Percentiles rank a stretch among this genome's conserved stretches.
phyloP scores from a whole-genome alignment of 495 filamentous ascomycete genomes.

The Entonaema liquescens region DNA sequence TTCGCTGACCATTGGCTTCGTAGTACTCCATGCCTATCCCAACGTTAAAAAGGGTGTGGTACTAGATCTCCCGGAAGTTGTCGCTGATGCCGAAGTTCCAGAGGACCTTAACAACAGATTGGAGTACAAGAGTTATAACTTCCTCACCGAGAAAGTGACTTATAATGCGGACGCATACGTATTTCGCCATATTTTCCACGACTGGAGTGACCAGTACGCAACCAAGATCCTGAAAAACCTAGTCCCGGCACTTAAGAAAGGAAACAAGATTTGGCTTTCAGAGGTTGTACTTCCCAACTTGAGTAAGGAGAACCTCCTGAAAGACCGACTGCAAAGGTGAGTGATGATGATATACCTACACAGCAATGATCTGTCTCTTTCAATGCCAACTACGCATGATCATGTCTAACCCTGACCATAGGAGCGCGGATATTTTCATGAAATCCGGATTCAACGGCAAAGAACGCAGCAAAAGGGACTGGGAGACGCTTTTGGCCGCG shows the following conservation, averaged over 20 bases:
- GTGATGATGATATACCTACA: no score
- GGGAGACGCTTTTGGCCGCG: slow-evolving; percentile 37
- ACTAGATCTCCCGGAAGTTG: slow-evolving; percentile 29
- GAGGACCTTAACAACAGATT: slow-evolving; percentile 50
- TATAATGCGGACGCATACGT: slow-evolving; percentile 59
- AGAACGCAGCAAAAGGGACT: slow-evolving; percentile 35
- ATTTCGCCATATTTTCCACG: slow-evolving; percentile 64
- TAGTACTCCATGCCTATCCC: slow-evolving; percentile 38
- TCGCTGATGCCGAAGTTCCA: slow-evolving; percentile 36
- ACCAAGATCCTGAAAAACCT: slow-evolving; percentile 59
- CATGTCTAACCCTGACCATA: neutral
- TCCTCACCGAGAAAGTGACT: slow-evolving; percentile 59
- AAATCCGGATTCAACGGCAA: slow-evolving; percentile 42
- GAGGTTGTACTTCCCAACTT: slow-evolving; percentile 57
- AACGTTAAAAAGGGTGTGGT: slow-evolving; percentile 38
- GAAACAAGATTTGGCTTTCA: slow-evolving; percentile 56
- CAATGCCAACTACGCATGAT: no score
- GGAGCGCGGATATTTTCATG: slow-evolving; percentile 38
- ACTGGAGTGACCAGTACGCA: slow-evolving; percentile 64
- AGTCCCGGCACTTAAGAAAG: slow-evolving; percentile 60
- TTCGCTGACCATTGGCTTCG: neutral
- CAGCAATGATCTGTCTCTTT: no score
- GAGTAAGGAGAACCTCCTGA: slow-evolving; percentile 15
- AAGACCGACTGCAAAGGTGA: slow-evolving; percentile 35
- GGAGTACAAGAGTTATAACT: slow-evolving; percentile 59